Conservation (phyloP, 345 rosid species). For the Arabis hirsuta region DNA sequence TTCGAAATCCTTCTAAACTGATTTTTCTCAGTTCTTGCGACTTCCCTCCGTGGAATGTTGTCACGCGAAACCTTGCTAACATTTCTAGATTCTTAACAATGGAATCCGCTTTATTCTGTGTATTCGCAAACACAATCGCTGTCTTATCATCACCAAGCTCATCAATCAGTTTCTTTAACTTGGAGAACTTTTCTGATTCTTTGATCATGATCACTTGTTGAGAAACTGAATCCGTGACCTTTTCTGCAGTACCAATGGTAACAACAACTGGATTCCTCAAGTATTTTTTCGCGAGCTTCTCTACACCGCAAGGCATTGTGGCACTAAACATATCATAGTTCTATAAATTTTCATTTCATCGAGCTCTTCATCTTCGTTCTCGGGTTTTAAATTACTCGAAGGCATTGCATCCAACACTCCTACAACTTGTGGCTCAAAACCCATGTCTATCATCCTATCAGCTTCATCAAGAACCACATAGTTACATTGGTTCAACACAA, state of each 20-base stretch:
- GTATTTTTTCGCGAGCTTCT: constrained; percentile 90
- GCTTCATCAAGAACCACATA: constrained; percentile 99
- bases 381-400: constrained; percentile 88
- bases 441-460: constrained; percentile 97
- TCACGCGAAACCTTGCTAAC: constrained; percentile 62
- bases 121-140: constrained; percentile 79
- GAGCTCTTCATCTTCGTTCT: constrained; percentile 96
- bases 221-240: constrained; percentile 81
- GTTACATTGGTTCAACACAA: constrained; percentile 87
- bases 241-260: constrained; percentile 91
- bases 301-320: constrained; percentile 94
- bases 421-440: constrained; percentile 89
- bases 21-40: constrained; percentile 83
- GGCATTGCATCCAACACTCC: constrained; percentile 96
- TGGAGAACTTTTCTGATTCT: constrained; percentile 66
- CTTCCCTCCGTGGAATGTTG: constrained; percentile 84
- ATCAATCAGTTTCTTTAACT: constrained; percentile 65
- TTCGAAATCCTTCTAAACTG: constrained; percentile 71
- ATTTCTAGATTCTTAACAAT: constrained; percentile 76
- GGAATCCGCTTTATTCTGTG: constrained; percentile 67
- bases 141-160: constrained; percentile 70
- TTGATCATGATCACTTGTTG: constrained; percentile 77
- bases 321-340: constrained; percentile 98
- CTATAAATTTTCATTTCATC: constrained; percentile 89
- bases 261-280: constrained; percentile 96